Base-by-base conservation (phyloP, 164 flowering plant species). In the Cinnamomum micranthum region DNA sequence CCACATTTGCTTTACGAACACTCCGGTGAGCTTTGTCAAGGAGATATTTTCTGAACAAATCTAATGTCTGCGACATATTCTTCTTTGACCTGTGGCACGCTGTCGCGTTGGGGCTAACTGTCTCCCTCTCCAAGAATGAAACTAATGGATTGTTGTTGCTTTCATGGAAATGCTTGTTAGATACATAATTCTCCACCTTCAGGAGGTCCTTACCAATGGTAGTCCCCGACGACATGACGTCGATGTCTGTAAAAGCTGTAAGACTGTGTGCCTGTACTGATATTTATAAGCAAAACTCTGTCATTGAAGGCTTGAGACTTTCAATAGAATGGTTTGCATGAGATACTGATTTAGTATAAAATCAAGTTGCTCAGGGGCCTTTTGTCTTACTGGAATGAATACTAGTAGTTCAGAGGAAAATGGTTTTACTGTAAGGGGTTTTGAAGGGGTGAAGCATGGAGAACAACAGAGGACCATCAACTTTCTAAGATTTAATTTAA, bases 21-120 rank as follows among this genome's bases (percentile, higher is more conserved):
- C 71, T 51, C 27, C 4, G 50, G 23, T 73, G 68, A 35, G 28
- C 65, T 67, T 67, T 71, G 52, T 55, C 31, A 19, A 59, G 62
- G 12, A 74, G 72, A 59, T 71, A 78, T 65, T 74, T 74, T 22
- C 71, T 24, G 22, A 78, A 78, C 64, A 78, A 41, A 63, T 47
- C 20, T 52, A 58, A 58, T 66, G 71, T 50, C 50, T 77, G 72
- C 14, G 77, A 47, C 77, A 71, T 74, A 70, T 31, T 58, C 59
- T 67, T 71, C 23, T 27, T 52, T 20, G n/a, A 52, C 41, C 35
- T 65, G 35, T 63, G 31, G 71, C 50, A 19, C 10, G n/a, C 17
- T 65, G 68, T 23, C 9, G 3, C 6, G 1, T 1, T 15, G 9
- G 15, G 22, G 12, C 3, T 14, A 5, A 33, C 77, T 17, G 15